Evolutionary conservation across 2,329 filamentous ascomycete species (phyloP), one percentile per base, ranked within the genome.

Genomic region (Xylaria sp.): DNA sequence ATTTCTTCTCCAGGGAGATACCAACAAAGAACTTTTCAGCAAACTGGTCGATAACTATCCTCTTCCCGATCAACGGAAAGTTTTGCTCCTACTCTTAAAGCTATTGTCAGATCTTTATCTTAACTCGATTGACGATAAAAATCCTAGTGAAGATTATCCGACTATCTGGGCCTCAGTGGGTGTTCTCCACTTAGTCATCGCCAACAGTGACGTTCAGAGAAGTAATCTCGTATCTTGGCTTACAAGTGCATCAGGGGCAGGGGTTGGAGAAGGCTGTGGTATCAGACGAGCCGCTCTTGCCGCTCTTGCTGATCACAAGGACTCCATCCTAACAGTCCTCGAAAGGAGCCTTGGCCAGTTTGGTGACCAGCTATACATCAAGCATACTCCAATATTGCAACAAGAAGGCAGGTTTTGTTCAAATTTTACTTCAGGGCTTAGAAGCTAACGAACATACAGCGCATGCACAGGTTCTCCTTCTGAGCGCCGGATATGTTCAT

Each of bases 311-410:
- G 75, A 82, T 38, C 79, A 83, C 47, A 83, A 78, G 61, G 80
- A 81, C 1, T 77, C 76, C 19, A 76, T 92, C 2, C 77, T 81
- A 4, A 78, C 73, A 0, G 78, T 91, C 35, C 73, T 94, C 58
- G 87, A 93, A 69, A 91, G 87, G 71, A 85, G 83, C 49, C 78
- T 97, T 49, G 80, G 80, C 38, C 85, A 90, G 49, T 97, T 98
- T 74, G 91, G 92, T 1, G 93, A 97, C 69, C 87, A 90, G 51
- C 80, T 98, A 10, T 96, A 93, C 70, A 92, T 98, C 68, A 90
- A 87, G 60, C 93, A 98, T 75, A 86, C 90, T 0, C 89, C 93
- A 4, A 85, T 90, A n/a, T 73, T 95, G 38, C 90, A 93, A 71
- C 95, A 99, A 82, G 92, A 98, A 83, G 90, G 92, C 91, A 77